phyloP scores from a whole-genome alignment of 1,139 yeast genomes.

The Diutina ranongensis region DNA sequence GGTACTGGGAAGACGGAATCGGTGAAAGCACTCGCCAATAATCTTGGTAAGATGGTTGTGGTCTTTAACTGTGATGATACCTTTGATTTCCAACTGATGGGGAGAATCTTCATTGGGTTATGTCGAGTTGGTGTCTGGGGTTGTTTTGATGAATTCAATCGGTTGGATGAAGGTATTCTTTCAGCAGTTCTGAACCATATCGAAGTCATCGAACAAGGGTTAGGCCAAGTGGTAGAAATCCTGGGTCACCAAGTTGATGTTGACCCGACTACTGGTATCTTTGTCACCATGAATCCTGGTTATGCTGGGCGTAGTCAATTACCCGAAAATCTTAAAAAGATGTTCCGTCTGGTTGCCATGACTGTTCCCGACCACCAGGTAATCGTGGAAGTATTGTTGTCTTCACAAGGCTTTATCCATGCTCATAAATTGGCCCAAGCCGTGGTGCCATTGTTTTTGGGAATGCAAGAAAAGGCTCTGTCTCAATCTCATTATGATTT shows the following conservation, averaged over 20 bases:
- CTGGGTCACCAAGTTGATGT: slow-evolving; percentile 35
- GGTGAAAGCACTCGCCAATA: slow-evolving; percentile 72
- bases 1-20: slow-evolving; percentile 97
- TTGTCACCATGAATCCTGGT: slow-evolving; percentile 87
- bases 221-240: slow-evolving; percentile 31
- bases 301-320: slow-evolving; percentile 74
- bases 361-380: slow-evolving; percentile 55
- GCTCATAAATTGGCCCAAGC: slow-evolving; percentile 35
- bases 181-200: slow-evolving; percentile 84
- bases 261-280: slow-evolving; percentile 53
- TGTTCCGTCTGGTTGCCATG: slow-evolving; percentile 72
- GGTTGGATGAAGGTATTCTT: slow-evolving; percentile 58
- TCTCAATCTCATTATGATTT: slow-evolving; percentile 76
- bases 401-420: slow-evolving; percentile 57
- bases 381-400: slow-evolving; percentile 63
- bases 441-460: slow-evolving; percentile 47
- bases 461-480: slow-evolving; percentile 28
- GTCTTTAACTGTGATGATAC: slow-evolving; percentile 90
- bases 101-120: slow-evolving; percentile 71
- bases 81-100: slow-evolving; percentile 74
- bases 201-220: slow-evolving; percentile 54
- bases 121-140: slow-evolving; percentile 90
- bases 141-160: slow-evolving; percentile 90
- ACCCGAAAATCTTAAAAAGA: slow-evolving; percentile 78
- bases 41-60: slow-evolving; percentile 68